Conservation (phyloP, 2,329 filamentous ascomycete species). For the Cercospora zeae-maydis region DNA sequence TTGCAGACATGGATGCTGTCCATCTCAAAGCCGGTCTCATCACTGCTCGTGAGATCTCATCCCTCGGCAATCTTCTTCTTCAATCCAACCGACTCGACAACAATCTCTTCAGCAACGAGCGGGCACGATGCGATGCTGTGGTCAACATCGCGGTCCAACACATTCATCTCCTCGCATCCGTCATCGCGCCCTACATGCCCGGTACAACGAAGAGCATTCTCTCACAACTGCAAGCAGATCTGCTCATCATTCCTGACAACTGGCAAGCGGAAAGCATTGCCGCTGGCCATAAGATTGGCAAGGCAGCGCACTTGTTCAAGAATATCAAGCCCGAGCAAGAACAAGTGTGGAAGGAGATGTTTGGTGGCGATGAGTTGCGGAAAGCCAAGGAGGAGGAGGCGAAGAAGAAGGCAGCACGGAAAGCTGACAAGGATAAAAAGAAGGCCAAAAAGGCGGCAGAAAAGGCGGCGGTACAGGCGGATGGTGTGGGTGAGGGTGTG, state of each 20-base stretch:
- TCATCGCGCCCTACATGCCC: constrained; percentile 83
- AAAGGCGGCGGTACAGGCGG: constrained; percentile 53
- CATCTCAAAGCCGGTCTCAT: constrained; percentile 66
- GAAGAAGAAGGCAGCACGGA: constrained; percentile 53
- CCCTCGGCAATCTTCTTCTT: constrained; percentile 56
- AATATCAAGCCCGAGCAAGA: constrained; percentile 78
- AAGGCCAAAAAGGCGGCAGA: constrained; percentile 61
- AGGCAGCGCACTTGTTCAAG: constrained; percentile 76
- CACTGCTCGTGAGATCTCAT: constrained; percentile 65
- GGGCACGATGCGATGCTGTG: constrained; percentile 57
- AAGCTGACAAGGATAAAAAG: constrained; percentile 65
- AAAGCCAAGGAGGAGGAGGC: constrained; percentile 67
- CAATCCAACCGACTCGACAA: constrained; percentile 62
- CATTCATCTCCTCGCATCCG: constrained; percentile 72
- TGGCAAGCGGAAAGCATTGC: constrained; percentile 61
- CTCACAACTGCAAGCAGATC: constrained; percentile 61
- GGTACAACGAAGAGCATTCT: constrained; percentile 72
- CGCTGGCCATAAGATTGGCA: constrained; percentile 76
- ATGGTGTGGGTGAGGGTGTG: constrained; percentile 59
- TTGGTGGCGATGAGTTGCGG: constrained; percentile 62
- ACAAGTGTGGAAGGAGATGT: constrained; percentile 76
- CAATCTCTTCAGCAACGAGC: constrained; percentile 56
- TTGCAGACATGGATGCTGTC: constrained; percentile 65
- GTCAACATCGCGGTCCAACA: constrained; percentile 80
- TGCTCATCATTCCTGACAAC: constrained; percentile 45